Evolutionary conservation across 257 asterid genomes (phyloP), one percentile per base, ranked within the genome.

Genomic region (Penstemon eatonii): DNA sequence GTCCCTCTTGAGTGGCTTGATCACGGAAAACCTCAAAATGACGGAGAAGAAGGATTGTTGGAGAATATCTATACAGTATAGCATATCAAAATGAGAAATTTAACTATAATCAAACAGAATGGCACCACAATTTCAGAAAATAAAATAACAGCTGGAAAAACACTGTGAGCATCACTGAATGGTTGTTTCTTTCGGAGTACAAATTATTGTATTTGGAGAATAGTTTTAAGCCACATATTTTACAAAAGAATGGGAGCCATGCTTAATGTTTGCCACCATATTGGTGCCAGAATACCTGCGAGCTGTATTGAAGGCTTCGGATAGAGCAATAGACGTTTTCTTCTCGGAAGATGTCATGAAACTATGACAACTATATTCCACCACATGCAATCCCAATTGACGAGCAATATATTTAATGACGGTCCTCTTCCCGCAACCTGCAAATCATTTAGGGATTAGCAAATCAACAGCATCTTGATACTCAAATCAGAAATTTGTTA

Each of bases 381-480:
- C 97, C 74, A 90, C 87, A 77, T 93, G 99, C 79, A 93, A 82
- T 54, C 99, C 99, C 83, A 93, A 74, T 49, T 77, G 95, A 68
- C 80, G 78, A 74, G 97, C 96, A 81, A 90, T 89, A 71, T 84
- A 82, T 79, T 84, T 87, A 67, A 86, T 82, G 72, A 86, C 89
- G 45, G 97, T 90, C 84, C 89, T 93, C 85, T 90, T 93, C 47
- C 99, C 97, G 53, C 85, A 87, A 57, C 97, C 99, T 93, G 85
- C 80, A 83, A 68, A 67, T 65, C 65, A 68, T 43, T 52, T 68
- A 19, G 60, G 62, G 45, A 70, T 74, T 63, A 76, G 68, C 71
- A 68, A 40, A 57, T 72, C 65, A 73, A 56, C 39, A 36, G 39
- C 50, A 0, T 49, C 15, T 47, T 11, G 15, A 43, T 54, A 33